Evolutionary conservation across 1,284 basidiomycete species (phyloP), one percentile per base, ranked within the genome.

Genomic region (Agaricales sp.): DNA sequence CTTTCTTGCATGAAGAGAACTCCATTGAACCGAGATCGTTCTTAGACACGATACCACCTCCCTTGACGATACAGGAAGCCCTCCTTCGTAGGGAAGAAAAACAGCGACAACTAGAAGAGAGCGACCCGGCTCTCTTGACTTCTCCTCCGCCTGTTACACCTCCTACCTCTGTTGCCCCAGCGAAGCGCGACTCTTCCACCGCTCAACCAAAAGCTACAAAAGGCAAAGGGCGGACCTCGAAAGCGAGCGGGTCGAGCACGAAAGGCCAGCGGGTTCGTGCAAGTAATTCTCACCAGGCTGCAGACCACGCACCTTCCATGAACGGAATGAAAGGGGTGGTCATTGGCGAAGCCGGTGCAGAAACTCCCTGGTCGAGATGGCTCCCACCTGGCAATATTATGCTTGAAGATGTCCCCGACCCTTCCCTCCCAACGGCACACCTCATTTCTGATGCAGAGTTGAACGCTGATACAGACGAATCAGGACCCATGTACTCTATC

Each of bases 41-140:
- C 18, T 22, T 54, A 88, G 85, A 86, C 54, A 80, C 79, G 14
- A 77, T 88, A 13, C 86, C 85, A 1, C 61, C 64, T 23, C 78
- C 85, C 2, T 65, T 85, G 6, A 61, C 80, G 3, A 67, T 87
- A 39, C 58, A 65, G 2, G 71, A 77, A 37, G 85, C 86, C 16
- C 63, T 87, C 19, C 64, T 69, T 35, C 66, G 71, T 49, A 76
- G 79, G 45, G 70, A 72, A 51, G 67, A 64, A 18, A 81, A 77
- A 58, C 77, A 78, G 61, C 76, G 73, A 53, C 77, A 77, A 56
- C 59, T 75, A 18, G 57, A 77, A 6, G 74, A 80, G 44, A 76
- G 76, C 50, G 76, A 81, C 55, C 78, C 82, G 24, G 75, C 80
- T 23, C 68, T 76, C 51, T 65, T 70, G 14, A 58, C 69, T 8